Conservation (phyloP, 2,329 filamentous ascomycete species). For the Pestalotiopsis sp. region DNA sequence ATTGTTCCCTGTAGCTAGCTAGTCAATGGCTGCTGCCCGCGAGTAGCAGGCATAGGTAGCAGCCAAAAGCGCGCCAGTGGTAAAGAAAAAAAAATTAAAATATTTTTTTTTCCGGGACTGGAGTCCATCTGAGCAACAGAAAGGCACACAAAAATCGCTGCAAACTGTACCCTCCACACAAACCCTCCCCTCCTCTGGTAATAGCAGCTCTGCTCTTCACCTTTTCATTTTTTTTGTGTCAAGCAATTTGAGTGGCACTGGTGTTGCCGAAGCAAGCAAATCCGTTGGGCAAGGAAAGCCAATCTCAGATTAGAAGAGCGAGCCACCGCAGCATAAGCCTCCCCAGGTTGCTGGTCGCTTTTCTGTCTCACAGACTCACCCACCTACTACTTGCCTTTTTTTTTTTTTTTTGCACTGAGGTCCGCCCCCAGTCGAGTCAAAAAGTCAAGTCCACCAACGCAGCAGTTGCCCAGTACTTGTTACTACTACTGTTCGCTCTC, state of each 20-base stretch:
- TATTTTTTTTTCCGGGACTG: slow-evolving; percentile 15
- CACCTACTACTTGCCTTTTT: not conserved
- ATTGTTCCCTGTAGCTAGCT: not conserved
- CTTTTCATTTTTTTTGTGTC: slow-evolving; percentile 12
- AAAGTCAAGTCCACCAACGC: not conserved
- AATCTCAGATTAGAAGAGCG: not conserved
- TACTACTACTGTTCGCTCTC: slow-evolving; percentile 1
- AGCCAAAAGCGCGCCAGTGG: slow-evolving; percentile 7
- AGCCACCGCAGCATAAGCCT: not conserved
- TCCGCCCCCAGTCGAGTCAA: not conserved
- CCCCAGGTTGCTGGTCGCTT: not conserved
- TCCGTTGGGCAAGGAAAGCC: not conserved
- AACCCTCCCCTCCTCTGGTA: slow-evolving; percentile 14
- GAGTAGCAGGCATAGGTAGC: not conserved
- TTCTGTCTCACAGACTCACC: not conserved
- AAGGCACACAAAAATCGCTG: slow-evolving; percentile 14
- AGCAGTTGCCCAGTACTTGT: not conserved
- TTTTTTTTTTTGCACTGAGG: not conserved
- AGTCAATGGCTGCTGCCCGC: slow-evolving; percentile 9
- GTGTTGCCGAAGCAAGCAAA: slow-evolving; percentile 8
- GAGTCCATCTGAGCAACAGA: not conserved
- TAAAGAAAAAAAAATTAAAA: slow-evolving; percentile 12
- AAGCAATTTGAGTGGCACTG: slow-evolving; percentile 9
- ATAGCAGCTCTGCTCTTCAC: slow-evolving; percentile 4
- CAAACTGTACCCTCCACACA: slow-evolving; percentile 9